Percentiles rank a stretch among this genome's conserved stretches.
These are phyloP conservation scores for Sordariomycetes sp. DNA, from an alignment of 2,329 filamentous ascomycete species.

Conservation along the genomic window DNA sequence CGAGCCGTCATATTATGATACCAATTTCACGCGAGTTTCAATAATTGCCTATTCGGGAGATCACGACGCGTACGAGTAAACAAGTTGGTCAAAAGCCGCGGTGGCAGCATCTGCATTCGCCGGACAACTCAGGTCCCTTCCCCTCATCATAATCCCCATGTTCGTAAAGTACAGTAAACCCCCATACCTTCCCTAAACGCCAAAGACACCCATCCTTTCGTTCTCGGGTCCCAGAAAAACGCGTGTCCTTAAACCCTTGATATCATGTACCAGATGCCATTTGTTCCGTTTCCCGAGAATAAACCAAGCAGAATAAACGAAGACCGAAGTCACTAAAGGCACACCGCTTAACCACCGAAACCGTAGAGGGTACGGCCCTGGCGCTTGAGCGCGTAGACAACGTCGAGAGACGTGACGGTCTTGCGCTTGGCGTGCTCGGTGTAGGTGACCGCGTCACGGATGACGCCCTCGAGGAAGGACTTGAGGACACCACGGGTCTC, in stretches of 20 bases:
- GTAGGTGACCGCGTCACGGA: conserved; percentile 68
- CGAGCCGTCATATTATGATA: no score
- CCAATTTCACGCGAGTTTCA: neutral
- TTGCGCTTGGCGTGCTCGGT: conserved; percentile 75
- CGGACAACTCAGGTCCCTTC: neutral
- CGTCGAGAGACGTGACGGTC: conserved; percentile 62
- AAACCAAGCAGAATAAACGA: neutral
- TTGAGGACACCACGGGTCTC: conserved; percentile 69
- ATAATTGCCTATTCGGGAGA: neutral
- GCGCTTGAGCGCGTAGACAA: conserved; percentile 60
- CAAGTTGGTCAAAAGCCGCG: neutral
- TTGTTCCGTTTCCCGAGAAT: neutral
- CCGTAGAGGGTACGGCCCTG: conserved; percentile 73
- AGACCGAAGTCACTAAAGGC: neutral
- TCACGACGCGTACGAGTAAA: neutral
- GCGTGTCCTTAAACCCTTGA: neutral
- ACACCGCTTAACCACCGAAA: conserved; percentile 65
- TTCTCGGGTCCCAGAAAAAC: neutral
- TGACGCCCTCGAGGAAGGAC: conserved; percentile 68
- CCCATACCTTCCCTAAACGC: neutral
- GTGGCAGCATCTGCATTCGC: neutral
- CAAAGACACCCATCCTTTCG: neutral
- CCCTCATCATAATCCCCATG: neutral
- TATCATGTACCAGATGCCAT: conserved; percentile 1
- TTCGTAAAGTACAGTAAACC: neutral